Percentiles rank a stretch among this genome's conserved stretches.
Conservation (phyloP, 1,139 yeast species). For the Yamadazyma friedrichii region DNA sequence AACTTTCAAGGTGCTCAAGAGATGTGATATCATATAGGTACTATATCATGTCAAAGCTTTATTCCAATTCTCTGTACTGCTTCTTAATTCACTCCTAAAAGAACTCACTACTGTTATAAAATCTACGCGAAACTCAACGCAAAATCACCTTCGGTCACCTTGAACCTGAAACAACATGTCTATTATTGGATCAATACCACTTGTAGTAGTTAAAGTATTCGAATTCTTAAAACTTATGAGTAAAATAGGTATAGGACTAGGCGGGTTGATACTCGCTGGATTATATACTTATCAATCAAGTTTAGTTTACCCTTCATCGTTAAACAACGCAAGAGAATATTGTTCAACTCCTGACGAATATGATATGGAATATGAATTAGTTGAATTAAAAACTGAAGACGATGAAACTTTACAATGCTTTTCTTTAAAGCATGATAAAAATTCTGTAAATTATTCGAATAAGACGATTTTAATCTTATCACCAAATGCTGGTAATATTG, state of each 20-base stretch:
- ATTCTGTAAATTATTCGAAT: constrained; percentile 41
- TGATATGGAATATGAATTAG: constrained; percentile 61
- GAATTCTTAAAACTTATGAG: constrained; percentile 18
- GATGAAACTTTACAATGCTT: constrained; percentile 50
- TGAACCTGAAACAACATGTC: not conserved
- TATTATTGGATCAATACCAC: not conserved
- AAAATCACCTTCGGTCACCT: too few species aligned
- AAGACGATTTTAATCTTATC: constrained; percentile 78
- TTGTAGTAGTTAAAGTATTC: constrained; percentile 10
- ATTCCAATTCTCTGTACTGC: too few species aligned
- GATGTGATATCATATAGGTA: too few species aligned
- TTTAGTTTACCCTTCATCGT: constrained; percentile 77
- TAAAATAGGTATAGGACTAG: constrained; percentile 35
- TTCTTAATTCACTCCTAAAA: too few species aligned
- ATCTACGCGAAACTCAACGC: not conserved
- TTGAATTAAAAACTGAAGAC: constrained; percentile 65
- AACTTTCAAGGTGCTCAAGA: too few species aligned
- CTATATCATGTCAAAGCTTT: too few species aligned
- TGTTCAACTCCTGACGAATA: constrained; percentile 80
- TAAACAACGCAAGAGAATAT: constrained; percentile 71
- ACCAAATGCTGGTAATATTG: constrained; percentile 97
- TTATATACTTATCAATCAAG: constrained; percentile 66
- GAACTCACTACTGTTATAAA: not conserved
- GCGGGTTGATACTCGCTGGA: constrained; percentile 47
- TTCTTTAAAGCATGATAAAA: constrained; percentile 47